These are phyloP conservation scores for Metschnikowia lochheadii DNA, from an alignment of 805 yeast genomes.

Conservation along the genomic window DNA sequence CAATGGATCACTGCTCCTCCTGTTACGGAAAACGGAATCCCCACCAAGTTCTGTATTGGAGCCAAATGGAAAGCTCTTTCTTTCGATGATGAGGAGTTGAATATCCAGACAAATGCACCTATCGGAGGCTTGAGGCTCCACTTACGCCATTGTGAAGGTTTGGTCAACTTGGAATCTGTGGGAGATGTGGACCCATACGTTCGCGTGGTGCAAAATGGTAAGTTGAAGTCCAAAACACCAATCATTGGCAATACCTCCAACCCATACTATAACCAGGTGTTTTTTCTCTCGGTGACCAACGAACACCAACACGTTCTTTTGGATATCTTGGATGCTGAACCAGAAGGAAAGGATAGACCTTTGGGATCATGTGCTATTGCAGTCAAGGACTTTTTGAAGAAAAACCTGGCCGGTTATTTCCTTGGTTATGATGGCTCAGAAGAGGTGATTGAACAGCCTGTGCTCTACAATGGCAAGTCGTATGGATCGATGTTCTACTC, in stretches of 20 bases:
- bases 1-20: constrained; percentile 50
- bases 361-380: constrained; percentile 57
- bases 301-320: constrained; percentile 56
- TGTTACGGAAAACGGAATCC: constrained; percentile 34
- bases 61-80: constrained; percentile 71
- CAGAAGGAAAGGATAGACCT: constrained; percentile 56
- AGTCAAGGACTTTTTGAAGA: constrained; percentile 45
- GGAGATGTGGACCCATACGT: constrained; percentile 78
- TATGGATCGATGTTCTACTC: constrained; percentile 52
- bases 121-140: constrained; percentile 65
- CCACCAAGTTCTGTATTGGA: constrained; percentile 44
- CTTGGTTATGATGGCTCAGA: constrained; percentile 50
- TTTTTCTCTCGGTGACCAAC: constrained; percentile 57
- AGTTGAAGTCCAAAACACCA: constrained; percentile 50
- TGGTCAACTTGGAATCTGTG: constrained; percentile 56
- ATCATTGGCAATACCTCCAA: constrained; percentile 50
- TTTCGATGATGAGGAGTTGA: constrained; percentile 44
- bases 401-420: constrained; percentile 44
- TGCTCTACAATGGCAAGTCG: constrained; percentile 31
- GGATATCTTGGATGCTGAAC: constrained; percentile 65
- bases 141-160: constrained; percentile 48
- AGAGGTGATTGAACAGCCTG: constrained; percentile 44
- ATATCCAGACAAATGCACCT: constrained; percentile 49
- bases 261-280: constrained; percentile 58
- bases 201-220: constrained; percentile 54